Evolutionary conservation across 768 basidiomycete genomes (phyloP), one percentile per base, ranked within the genome.

Genomic region (Daedaleopsis sinensis): DNA sequence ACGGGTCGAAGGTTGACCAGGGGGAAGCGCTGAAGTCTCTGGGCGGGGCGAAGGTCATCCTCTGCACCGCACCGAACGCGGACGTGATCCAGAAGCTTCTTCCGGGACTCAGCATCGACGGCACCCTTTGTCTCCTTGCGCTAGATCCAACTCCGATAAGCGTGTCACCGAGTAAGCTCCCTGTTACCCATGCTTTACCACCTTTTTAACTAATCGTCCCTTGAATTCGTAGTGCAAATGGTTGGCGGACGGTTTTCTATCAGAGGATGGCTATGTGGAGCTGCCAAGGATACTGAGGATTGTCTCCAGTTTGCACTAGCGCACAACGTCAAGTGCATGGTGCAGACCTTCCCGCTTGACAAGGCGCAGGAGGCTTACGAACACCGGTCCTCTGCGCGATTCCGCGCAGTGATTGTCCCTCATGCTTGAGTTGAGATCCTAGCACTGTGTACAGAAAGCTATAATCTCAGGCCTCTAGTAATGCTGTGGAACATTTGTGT

Each of bases 11-110:
- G 44, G 65, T 64, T 19, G 65, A 74, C 54, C 61, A 68, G 46
- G 73, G 68, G 27, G 73, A 70, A 43, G 70, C 61, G 19, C 70
- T 78, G 16, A 63, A 73, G 59, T 67, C 75, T 61, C 62, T 78
- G n/a, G 77, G 78, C 9, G 78, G 79, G 16, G 78, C 78, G 9
- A 74, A 74, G 55, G 66, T 78, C 43, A 73, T 78, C 56, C 63
- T 76, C 54, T 70, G 68, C 61, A 75, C 74, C 37, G 74, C 72
- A 13, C 73, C 74, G 27, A 63, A 59, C 61, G 23, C 66, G 16
- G 53, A 65, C 11, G 39, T 46, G 35, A 63, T 65, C 24, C 55
- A 59, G 35, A 58, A 21, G 18, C 66, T 72, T 18, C 38, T 71
- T 24, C 54, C 61, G 3, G 71, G 59, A 2, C 66, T 72, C 23